Percentiles rank a stretch among this genome's conserved stretches.
These are phyloP conservation scores for Ogataea methanolica DNA, from an alignment of 805 yeast genomes.

Conservation along the genomic window DNA sequence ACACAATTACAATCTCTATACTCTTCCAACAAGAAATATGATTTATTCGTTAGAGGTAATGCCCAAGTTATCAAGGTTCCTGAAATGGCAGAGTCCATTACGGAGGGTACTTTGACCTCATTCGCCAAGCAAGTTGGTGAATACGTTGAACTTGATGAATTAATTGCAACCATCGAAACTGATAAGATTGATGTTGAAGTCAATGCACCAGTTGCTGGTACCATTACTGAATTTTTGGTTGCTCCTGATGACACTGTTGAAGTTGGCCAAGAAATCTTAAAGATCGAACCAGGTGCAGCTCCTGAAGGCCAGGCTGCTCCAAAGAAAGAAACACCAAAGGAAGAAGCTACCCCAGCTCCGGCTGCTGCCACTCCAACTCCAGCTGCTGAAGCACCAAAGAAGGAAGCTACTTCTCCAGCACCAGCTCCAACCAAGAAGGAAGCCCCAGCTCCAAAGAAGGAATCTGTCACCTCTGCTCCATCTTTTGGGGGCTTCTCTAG, in stretches of 20 bases:
- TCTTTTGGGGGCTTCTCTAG: constrained; percentile 62
- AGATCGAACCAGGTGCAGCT: constrained; percentile 75
- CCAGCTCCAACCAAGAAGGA: constrained; percentile 12
- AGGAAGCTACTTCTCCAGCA: constrained; percentile 6
- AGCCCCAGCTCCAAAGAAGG: constrained; percentile 21
- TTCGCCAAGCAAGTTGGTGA: constrained; percentile 80
- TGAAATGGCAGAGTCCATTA: constrained; percentile 97
- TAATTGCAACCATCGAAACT: constrained; percentile 94
- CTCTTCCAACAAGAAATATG: constrained; percentile 1
- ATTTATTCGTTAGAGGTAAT: constrained; percentile 25
- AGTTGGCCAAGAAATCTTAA: constrained; percentile 89
- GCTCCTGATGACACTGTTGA: constrained; percentile 87
- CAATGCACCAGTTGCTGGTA: constrained; percentile 90
- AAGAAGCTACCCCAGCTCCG: constrained; percentile 13
- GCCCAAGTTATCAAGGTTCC: constrained; percentile 77
- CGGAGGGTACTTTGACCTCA: constrained; percentile 86
- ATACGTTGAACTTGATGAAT: constrained; percentile 79
- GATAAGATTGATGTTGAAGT: constrained; percentile 98
- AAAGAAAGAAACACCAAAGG: constrained; percentile 10
- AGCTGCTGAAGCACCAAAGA: constrained; percentile 13
- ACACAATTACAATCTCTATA: background rate
- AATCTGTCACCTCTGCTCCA: constrained; percentile 30
- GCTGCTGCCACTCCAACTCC: background rate
- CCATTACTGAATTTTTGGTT: constrained; percentile 77
- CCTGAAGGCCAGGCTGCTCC: constrained; percentile 51